Base-by-base conservation (phyloP, 176 grass and related monocot species). In the Coix lacrymajobi region DNA sequence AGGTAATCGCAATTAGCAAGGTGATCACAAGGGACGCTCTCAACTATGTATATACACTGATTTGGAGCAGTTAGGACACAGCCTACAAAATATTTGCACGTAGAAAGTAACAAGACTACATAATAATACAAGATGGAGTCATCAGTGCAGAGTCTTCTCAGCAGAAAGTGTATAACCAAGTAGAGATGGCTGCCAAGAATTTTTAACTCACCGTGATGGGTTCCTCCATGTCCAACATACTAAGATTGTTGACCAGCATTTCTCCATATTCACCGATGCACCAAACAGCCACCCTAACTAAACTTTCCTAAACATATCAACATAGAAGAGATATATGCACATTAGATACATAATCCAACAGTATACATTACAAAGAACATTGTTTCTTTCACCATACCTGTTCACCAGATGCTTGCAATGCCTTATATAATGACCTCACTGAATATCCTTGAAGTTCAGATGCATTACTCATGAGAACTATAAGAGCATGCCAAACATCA, bases 181-280 rank as follows among this genome's bases (percentile, higher is more conserved):
- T 40, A 26, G 77, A 22, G 49, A 83, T 75, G 60, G 11, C 13
- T 36, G 40, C 38, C 25, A 74, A 75, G 14, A 62, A 75, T 38
- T 52, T 72, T 33, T 6, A 72, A 89, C 97, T 94, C 75, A 99
- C 97, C 46, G 87, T 96, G 67, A 96, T 90, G 6, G 89, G 91
- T 82, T 99, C 97, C 66, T 99, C 97, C 31, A 85, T 70, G 46
- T 94, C 87, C 52, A 99, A 86, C 66, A 85, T 84, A 49, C 85
- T 88, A 73, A 94, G 75, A 87, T 96, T 96, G 81, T 89, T 96
- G 48, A 99, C 97, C 83, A 99, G 83, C 97, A 99, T 99, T 86
- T 99, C 97, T 37, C 97, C 97, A 60, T 96, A 99, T 81, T 99
- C 97, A 78, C 97, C 93, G 82, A 96, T 94, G 85, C 93, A 99